Conservation (phyloP, 179 eudicot genomes). For the Spergularia azorica region DNA sequence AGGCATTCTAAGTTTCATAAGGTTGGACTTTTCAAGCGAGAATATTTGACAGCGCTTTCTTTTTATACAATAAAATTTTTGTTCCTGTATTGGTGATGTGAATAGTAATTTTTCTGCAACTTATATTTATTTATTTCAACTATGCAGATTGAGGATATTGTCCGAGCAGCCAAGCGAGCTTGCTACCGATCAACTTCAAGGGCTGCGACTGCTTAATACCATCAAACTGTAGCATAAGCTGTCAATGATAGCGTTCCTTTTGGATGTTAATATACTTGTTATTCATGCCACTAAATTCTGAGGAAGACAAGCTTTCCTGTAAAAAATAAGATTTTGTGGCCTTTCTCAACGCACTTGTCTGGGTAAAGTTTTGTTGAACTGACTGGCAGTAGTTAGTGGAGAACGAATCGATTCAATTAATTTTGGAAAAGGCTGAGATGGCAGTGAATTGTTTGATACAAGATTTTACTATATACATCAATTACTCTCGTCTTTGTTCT, state of each 20-base stretch:
- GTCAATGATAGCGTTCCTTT: background rate
- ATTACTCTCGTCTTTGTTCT: too few relatives aligned
- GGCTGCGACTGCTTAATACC: constrained; percentile 47
- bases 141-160: constrained; percentile 71
- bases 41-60: too few relatives aligned
- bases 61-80: too few relatives aligned
- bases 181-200: constrained; percentile 61
- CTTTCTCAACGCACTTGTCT: background rate
- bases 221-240: background rate
- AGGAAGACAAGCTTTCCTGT: background rate
- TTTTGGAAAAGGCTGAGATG: background rate
- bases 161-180: constrained; percentile 77
- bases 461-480: too few relatives aligned
- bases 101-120: background rate
- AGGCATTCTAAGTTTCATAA: too few relatives aligned
- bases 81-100: background rate
- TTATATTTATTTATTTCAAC: background rate
- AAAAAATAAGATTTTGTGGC: constrained; percentile 28
- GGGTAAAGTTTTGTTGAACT: background rate
- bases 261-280: constrained; percentile 28
- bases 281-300: constrained; percentile 22
- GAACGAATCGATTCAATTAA: background rate
- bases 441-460: background rate
- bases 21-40: too few relatives aligned
- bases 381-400: constrained; percentile 5